phyloP scores from a whole-genome alignment of 192 early-diverging fungal species.

The Lunasporangiospora selenospora region DNA sequence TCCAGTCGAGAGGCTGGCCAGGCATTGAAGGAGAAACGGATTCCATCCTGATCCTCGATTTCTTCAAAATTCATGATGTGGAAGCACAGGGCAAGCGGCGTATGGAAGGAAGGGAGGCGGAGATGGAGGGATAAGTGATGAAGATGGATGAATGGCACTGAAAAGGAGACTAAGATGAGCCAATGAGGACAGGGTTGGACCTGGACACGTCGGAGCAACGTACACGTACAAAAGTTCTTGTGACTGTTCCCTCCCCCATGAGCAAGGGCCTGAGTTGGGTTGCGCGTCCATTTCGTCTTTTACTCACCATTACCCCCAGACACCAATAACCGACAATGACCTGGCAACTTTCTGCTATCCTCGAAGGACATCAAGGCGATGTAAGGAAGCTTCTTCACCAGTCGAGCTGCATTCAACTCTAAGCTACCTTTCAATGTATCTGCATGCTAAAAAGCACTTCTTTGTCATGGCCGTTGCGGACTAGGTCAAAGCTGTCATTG shows the following conservation, averaged over 20 bases:
- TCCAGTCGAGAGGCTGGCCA: conserved; percentile 94
- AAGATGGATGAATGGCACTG: neutral
- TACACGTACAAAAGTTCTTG: neutral
- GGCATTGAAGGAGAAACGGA: conserved; percentile 98
- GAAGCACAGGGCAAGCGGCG: neutral
- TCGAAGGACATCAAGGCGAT: conserved; percentile 40
- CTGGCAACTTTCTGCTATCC: conserved; percentile 48
- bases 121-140: conserved; percentile 8
- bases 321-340: conserved; percentile 6
- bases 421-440: no score
- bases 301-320: neutral
- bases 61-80: conserved; percentile 80
- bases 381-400: conserved; percentile 15
- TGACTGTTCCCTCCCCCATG: neutral
- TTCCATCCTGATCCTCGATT: conserved; percentile 94
- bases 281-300: conserved; percentile 3
- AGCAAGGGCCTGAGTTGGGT: no score
- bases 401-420: no score
- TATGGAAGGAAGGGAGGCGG: neutral
- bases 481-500: conserved; percentile 75
- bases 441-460: no score
- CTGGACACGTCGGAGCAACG: neutral
- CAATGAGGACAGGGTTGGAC: no score
- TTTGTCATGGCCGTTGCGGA: no score
- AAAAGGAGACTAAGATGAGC: neutral